These are phyloP conservation scores for Coemansia sp. DNA, from an alignment of 192 early-diverging fungal species.

Conservation along the genomic window DNA sequence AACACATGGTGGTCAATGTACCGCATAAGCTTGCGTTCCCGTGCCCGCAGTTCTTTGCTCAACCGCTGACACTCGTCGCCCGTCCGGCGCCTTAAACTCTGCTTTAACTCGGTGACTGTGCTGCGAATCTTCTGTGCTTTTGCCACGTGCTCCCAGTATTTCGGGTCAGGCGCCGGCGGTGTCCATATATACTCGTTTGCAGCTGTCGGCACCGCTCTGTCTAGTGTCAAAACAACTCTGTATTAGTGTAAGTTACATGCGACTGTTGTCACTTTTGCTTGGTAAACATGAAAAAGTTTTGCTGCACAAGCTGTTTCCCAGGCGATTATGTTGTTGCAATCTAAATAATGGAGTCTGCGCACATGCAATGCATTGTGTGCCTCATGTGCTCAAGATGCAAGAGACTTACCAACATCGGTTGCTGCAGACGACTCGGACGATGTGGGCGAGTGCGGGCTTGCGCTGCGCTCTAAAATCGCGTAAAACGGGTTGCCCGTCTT, in stretches of 20 bases:
- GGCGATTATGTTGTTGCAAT: too few species aligned
- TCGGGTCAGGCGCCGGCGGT: constrained; percentile 40
- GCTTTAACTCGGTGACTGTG: constrained; percentile 17
- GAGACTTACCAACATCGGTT: neutral
- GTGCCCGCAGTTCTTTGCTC: constrained; percentile 19
- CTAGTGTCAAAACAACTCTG: neutral
- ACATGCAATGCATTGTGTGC: too few species aligned
- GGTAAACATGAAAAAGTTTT: constrained; percentile 7
- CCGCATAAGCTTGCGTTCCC: constrained; percentile 39
- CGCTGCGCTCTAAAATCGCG: constrained; percentile 12
- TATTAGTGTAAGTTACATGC: neutral
- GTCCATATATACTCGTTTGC: constrained; percentile 32
- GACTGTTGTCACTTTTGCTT: neutral
- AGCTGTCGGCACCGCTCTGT: neutral
- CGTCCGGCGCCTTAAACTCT: constrained; percentile 10
- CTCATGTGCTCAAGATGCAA: neutral
- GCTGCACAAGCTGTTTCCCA: too few species aligned
- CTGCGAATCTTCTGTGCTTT: constrained; percentile 41
- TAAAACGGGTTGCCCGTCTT: constrained; percentile 12
- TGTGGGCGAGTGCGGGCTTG: constrained; percentile 17
- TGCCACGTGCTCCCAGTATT: constrained; percentile 47
- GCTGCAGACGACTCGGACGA: constrained; percentile 9
- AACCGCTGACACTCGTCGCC: constrained; percentile 12
- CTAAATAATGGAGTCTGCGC: too few species aligned
- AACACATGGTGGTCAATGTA: constrained; percentile 45